A percentile compares a stretch with the other conserved stretches of the same genome.
phyloP scores from a whole-genome alignment of 129 eudicot genomes.

The Glebionis coronaria region DNA sequence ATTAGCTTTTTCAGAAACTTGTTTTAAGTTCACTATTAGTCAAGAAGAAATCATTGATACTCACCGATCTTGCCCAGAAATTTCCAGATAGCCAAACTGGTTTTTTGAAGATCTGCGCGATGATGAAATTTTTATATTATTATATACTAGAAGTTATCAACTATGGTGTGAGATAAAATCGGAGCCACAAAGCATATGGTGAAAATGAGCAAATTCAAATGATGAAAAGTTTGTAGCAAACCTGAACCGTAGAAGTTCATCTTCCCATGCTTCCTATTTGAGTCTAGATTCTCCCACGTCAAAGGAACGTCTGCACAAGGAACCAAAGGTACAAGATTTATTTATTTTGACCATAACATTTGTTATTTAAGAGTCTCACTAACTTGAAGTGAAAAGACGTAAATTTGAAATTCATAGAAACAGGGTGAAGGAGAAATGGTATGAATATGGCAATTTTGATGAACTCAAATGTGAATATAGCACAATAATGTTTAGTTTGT shows the following conservation, averaged over 20 bases:
- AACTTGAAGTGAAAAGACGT: too few relatives aligned
- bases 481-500: too few relatives aligned
- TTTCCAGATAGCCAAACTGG: constrained; percentile 22
- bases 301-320: constrained; percentile 30
- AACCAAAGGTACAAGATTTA: constrained; percentile 13
- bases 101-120: constrained; percentile 23
- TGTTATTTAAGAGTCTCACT: background rate
- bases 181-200: constrained; percentile 12
- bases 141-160: background rate
- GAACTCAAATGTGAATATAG: too few relatives aligned
- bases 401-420: too few relatives aligned
- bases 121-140: background rate
- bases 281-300: constrained; percentile 23
- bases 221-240: constrained; percentile 22
- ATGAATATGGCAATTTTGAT: background rate
- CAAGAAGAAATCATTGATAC: constrained; percentile 2
- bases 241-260: constrained; percentile 32
- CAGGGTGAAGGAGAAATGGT: too few relatives aligned
- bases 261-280: constrained; percentile 23
- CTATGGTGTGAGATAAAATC: background rate
- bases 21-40: constrained; percentile 6
- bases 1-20: constrained; percentile 9
- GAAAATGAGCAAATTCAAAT: background rate
- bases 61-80: constrained; percentile 20
- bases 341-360: background rate